Evolutionary conservation across 441 rosid genomes (phyloP).

Genomic region (Pelargonium myrrhifolium): DNA sequence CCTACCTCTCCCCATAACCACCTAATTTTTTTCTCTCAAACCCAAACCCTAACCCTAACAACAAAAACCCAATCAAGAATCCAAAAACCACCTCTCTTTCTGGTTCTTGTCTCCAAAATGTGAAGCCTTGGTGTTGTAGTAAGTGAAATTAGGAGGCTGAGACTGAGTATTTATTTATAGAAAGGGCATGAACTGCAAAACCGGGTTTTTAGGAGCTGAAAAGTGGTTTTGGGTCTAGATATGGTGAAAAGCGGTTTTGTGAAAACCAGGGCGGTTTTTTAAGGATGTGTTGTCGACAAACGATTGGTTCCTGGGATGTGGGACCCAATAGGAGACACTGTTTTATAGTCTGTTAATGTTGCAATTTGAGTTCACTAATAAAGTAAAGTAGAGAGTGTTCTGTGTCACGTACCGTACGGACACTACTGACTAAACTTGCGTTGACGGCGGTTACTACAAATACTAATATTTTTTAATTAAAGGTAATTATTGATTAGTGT

Average conservation of each 20-base stretch:
- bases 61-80: neutral
- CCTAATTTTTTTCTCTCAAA: no score
- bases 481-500: neutral
- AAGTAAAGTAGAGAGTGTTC: neutral
- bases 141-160: neutral
- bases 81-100: neutral
- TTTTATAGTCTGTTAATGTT: neutral
- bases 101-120: neutral
- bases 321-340: neutral
- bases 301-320: neutral
- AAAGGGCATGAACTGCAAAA: neutral
- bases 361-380: neutral
- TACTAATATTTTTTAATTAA: neutral
- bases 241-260: neutral
- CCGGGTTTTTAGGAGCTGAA: neutral
- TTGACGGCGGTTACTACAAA: neutral
- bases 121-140: neutral
- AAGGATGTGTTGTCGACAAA: neutral
- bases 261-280: neutral
- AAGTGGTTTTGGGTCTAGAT: neutral
- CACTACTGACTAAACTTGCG: neutral
- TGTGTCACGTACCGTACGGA: conserved; percentile 1
- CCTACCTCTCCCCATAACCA: neutral
- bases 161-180: neutral
- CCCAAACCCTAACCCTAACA: no score